phyloP scores from a whole-genome alignment of 169 alveolate genomes.

The Plasmodium vinckei region DNA sequence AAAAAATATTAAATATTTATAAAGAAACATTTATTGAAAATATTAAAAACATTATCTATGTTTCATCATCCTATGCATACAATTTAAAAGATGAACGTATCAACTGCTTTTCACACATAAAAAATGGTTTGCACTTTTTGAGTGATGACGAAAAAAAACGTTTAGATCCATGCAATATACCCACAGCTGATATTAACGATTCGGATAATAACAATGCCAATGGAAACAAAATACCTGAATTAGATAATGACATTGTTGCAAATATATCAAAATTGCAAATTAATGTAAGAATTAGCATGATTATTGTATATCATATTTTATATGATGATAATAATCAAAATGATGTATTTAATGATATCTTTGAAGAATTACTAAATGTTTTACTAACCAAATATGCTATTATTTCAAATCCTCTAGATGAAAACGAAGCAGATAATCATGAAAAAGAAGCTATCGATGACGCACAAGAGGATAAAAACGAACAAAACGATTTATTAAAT shows the following conservation, averaged over 20 bases:
- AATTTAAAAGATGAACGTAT: conserved; percentile 48
- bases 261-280: conserved; percentile 52
- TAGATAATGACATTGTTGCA: conserved; percentile 21
- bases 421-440: neutral
- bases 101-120: conserved; percentile 66
- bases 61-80: conserved; percentile 74
- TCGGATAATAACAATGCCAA: neutral
- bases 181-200: conserved; percentile 5
- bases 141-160: conserved; percentile 47
- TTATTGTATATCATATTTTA: conserved; percentile 55
- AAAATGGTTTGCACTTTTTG: conserved; percentile 56
- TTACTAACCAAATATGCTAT: conserved; percentile 51
- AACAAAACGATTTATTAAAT: neutral
- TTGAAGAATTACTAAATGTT: conserved; percentile 64
- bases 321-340: conserved; percentile 52
- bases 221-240: neutral
- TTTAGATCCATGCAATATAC: conserved; percentile 23
- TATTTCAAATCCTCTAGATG: neutral
- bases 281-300: conserved; percentile 69
- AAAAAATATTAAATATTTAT: conserved; percentile 68
- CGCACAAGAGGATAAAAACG: conserved; percentile 1
- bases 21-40: conserved; percentile 76
- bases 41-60: conserved; percentile 73
- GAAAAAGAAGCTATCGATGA: conserved; percentile 1
- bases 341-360: conserved; percentile 53